Base-by-base conservation (phyloP, 768 basidiomycete species). In the Tulasnella sp. region DNA sequence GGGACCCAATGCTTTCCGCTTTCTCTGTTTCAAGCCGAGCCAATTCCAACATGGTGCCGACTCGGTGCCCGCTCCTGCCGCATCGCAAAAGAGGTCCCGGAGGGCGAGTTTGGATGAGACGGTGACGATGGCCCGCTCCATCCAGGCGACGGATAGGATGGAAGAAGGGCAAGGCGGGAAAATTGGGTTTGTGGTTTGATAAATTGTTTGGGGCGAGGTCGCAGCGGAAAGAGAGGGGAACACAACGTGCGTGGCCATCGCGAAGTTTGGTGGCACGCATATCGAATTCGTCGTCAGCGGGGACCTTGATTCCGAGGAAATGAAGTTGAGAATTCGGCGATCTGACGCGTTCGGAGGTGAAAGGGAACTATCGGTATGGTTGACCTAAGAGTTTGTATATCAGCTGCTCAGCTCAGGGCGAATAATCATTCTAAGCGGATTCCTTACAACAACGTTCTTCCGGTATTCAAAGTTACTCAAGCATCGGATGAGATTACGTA, bases 141-240 rank as follows among this genome's bases (percentile, higher is more conserved):
- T 83, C 76, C 82, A 85, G 25, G 89, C 87, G 22, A 88, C 83
- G 71, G 88, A 89, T 39, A 93, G 82, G 42, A 92, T 84, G 36
- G 80, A 83, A 1, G 83, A 84, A 39, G 84, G 83, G 54, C 81
- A 81, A 12, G 90, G 88, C 3, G 86, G 81, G 29, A 91, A 81
- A 67, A 90, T 86, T 0, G 91, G 91, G 81, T 93, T 93, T 12
- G 91, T 93, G 14, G 91, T 92, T 82, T 93, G 93, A 76, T 87
- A 89, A 12, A 92, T 83, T 8, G 82, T 79, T 22, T 82, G 84
- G 19, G 67, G 67, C 40, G 83, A 79, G 58, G 80, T 80, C 31
- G 78, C 7, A 29, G 6, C 31, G 83, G 81, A 77, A 19, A 85
- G 85, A 58, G 82, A 80, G 52, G 84, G 81, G 9, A 71, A 64